phyloP scores from a whole-genome alignment of 768 basidiomycete species.

The Lactifluus pinguis region DNA sequence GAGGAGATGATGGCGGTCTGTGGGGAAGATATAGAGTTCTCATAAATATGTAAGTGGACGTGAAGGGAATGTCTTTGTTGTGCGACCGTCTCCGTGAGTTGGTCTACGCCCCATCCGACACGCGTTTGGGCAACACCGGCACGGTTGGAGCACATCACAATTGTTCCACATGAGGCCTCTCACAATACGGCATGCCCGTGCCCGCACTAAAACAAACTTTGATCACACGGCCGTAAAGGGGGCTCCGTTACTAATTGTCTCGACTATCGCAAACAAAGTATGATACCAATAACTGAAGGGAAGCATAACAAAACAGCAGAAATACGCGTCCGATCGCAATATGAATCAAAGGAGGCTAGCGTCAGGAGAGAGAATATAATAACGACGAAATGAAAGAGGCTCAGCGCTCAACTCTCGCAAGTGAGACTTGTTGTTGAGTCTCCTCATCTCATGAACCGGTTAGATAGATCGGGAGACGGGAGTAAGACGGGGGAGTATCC shows the following conservation, averaged over 20 bases:
- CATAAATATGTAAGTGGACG: constrained; percentile 5
- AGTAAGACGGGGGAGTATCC: not conserved
- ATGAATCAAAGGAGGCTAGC: not conserved
- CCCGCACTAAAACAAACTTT: not conserved
- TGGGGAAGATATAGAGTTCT: not conserved
- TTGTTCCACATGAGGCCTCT: not conserved
- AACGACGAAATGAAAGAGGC: not conserved
- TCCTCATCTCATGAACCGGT: not conserved
- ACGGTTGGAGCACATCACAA: not conserved
- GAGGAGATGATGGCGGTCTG: not conserved
- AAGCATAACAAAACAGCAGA: too few relatives aligned
- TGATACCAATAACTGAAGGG: too few relatives aligned
- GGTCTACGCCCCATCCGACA: not conserved
- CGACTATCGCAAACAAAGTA: too few relatives aligned
- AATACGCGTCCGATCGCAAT: too few relatives aligned
- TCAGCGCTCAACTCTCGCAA: too few relatives aligned
- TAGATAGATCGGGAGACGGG: not conserved
- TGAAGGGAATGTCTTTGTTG: not conserved
- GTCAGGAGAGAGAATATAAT: too few relatives aligned
- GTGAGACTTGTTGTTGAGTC: too few relatives aligned
- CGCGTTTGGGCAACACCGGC: not conserved
- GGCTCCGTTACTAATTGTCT: not conserved
- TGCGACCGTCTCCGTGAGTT: not conserved
- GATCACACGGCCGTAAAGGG: not conserved
- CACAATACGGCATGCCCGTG: not conserved